Percentiles rank a stretch among this genome's conserved stretches.
Evolutionary conservation across 208 protist species (phyloP).

Genomic region (Trypanosoma scelopori): DNA sequence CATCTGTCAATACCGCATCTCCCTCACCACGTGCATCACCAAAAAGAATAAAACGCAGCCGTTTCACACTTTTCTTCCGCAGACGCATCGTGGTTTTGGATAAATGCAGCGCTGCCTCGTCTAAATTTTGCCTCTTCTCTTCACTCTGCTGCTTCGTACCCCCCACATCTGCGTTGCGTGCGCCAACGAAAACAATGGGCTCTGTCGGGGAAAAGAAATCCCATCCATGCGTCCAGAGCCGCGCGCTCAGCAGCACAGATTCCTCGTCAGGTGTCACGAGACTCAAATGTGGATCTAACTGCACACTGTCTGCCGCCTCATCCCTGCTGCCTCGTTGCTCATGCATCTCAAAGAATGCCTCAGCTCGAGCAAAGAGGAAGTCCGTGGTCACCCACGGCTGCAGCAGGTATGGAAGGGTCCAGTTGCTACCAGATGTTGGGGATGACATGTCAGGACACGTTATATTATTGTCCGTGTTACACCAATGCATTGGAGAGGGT

Average conservation of each 20-base stretch:
- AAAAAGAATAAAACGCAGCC: conserved; percentile 15
- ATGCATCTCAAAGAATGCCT: conserved; percentile 42
- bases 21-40: neutral
- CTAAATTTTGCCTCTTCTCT: neutral
- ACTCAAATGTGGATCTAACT: conserved; percentile 42
- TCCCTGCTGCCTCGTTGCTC: neutral
- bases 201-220: conserved; percentile 52
- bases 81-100: neutral
- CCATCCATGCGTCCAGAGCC: conserved; percentile 56
- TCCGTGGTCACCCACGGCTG: conserved; percentile 35
- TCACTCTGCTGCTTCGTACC: too few species aligned
- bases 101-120: too few species aligned
- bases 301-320: conserved; percentile 1
- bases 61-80: neutral
- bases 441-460: neutral
- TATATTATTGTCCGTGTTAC: neutral
- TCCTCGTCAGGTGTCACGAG: conserved; percentile 34
- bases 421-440: neutral
- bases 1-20: too few species aligned
- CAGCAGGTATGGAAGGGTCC: conserved; percentile 3
- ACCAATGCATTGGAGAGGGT: conserved; percentile 4
- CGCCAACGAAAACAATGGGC: conserved; percentile 26
- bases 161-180: neutral
- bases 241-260: conserved; percentile 35
- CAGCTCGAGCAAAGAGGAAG: conserved; percentile 50